Conservation (phyloP, 495 filamentous ascomycete genomes). For the Gamarada debralockiae region DNA sequence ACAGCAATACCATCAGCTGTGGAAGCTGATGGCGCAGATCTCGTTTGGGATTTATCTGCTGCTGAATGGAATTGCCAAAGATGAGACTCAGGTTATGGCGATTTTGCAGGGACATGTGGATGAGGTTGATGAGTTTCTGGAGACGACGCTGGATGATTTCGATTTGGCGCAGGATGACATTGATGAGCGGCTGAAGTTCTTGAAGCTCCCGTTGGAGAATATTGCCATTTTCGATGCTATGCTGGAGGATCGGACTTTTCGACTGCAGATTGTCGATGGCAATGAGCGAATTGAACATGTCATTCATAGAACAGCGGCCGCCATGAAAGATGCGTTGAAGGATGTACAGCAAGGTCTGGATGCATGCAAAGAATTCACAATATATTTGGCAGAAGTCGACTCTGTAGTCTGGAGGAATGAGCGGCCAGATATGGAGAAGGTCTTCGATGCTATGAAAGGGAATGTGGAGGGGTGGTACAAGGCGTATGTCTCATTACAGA, state of each 20-base stretch:
- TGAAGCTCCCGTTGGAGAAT: constrained; percentile 82
- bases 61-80: constrained; percentile 80
- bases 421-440: constrained; percentile 50
- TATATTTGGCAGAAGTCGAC: constrained; percentile 66
- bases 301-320: constrained; percentile 66
- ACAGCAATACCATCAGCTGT: constrained; percentile 73
- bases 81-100: constrained; percentile 76
- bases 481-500: constrained; percentile 65
- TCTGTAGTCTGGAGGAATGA: constrained; percentile 48
- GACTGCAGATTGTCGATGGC: constrained; percentile 73
- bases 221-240: constrained; percentile 82
- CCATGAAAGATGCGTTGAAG: constrained; percentile 69
- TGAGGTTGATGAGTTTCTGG: constrained; percentile 87
- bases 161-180: constrained; percentile 75
- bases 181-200: constrained; percentile 64
- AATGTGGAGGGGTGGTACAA: constrained; percentile 85
- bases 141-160: constrained; percentile 81
- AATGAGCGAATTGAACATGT: constrained; percentile 93
- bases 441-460: constrained; percentile 76
- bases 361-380: constrained; percentile 70
- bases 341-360: constrained; percentile 76
- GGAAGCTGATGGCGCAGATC: constrained; percentile 89
- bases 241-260: constrained; percentile 79
- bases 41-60: constrained; percentile 90
- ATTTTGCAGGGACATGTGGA: constrained; percentile 92